Evolutionary conservation across 1,284 basidiomycete species (phyloP), one percentile per base, ranked within the genome.

Genomic region (Boletus semigastroideus): DNA sequence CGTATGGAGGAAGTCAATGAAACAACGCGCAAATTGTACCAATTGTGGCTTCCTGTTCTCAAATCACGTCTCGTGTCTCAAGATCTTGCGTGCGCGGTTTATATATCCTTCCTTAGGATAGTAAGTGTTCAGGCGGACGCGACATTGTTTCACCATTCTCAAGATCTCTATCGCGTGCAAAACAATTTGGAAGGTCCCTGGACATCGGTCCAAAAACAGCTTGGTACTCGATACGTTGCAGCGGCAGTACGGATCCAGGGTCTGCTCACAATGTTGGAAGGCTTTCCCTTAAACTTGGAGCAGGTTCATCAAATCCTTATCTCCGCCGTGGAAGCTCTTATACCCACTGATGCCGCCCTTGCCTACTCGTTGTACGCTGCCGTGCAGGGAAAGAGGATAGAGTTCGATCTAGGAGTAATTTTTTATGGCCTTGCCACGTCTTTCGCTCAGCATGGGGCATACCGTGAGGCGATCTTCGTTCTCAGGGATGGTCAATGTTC

Each of bases 81-180:
- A 20, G 53, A 56, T 37, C 42, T 67, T 22, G 42, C 52, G 4
- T 51, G 55, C 19, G 67, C 70, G 10, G 66, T 83, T 22, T 60
- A 72, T 5, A 66, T 72, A 2, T 70, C 76, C 4, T 81, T 84
- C 60, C 61, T 84, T 39, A 74, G 69, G 40, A 59, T 83, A 17
- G 74, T 77, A 5, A 70, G 70, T 16, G 56, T 62, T 16, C 63
- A 72, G 10, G 56, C 59, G 13, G 76, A 83, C 51, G 57, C 48
- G 3, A 48, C 62, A 2, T 60, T 84, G 13, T 62, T 73, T 12
- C 61, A 70, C 2, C 58, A 55, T 3, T 70, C 67, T 50, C 59
- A 52, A 27, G 57, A 57, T 19, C 60, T 64, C 49, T 62, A 48
- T 51, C 39, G 41, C 41, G 37, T 42, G 49, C 36, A 51, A 39